Percentiles rank a stretch among this genome's conserved stretches.
These are phyloP conservation scores for Danielia reshetovae DNA, from an alignment of 805 yeast species.

Conservation along the genomic window DNA sequence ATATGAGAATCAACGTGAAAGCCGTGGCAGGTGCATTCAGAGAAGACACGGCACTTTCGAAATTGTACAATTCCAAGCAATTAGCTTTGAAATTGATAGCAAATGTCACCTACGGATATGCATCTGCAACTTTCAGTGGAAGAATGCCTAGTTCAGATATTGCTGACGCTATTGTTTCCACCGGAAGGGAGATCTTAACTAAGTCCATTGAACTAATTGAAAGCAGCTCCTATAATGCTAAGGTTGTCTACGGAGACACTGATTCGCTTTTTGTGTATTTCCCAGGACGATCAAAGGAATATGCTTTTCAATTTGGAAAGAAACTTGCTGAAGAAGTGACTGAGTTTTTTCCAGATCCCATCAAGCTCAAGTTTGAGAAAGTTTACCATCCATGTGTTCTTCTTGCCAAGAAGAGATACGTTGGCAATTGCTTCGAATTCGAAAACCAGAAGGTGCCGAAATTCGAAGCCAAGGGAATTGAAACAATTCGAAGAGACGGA, in stretches of 20 bases:
- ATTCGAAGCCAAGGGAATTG: constrained; percentile 96
- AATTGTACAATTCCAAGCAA: constrained; percentile 71
- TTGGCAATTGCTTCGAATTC: constrained; percentile 74
- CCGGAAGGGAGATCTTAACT: constrained; percentile 82
- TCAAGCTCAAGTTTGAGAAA: constrained; percentile 83
- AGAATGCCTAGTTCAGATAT: constrained; percentile 96
- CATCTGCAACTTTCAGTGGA: constrained; percentile 93
- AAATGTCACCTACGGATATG: constrained; percentile 93
- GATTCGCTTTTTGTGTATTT: constrained; percentile 89
- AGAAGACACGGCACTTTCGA: constrained; percentile 46
- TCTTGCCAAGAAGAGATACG: constrained; percentile 85
- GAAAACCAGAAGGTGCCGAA: constrained; percentile 52
- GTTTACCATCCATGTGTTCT: constrained; percentile 85
- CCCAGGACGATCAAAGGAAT: constrained; percentile 73
- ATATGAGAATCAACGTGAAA: constrained; percentile 75
- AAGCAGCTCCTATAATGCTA: constrained; percentile 69
- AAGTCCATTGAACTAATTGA: constrained; percentile 71
- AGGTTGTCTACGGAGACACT: constrained; percentile 95
- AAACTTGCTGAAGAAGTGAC: constrained; percentile 68
- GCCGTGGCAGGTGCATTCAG: constrained; percentile 55
- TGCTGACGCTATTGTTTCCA: constrained; percentile 90
- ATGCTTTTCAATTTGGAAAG: constrained; percentile 74
- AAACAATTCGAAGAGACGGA: constrained; percentile 92
- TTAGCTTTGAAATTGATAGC: constrained; percentile 86
- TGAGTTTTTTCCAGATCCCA: constrained; percentile 68